A percentile compares a stretch with the other conserved stretches of the same genome.
phyloP scores from a whole-genome alignment of 768 basidiomycete species.

The Boletus reticulatus region DNA sequence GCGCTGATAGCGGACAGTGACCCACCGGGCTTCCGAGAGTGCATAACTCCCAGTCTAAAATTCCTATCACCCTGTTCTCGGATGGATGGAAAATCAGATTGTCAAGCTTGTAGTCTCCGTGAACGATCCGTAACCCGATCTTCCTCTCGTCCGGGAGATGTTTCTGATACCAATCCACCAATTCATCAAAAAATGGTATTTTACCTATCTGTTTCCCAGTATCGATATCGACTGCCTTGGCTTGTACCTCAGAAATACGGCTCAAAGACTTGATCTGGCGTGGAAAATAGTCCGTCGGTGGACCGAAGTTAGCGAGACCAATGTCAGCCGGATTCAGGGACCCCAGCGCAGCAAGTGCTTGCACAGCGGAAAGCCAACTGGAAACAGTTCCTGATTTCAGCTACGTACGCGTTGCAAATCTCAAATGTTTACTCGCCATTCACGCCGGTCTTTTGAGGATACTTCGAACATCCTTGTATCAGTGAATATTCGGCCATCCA shows the following conservation, averaged over 20 bases:
- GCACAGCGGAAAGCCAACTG: conserved; percentile 79
- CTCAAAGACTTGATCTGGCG: conserved; percentile 91
- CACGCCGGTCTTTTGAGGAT: conserved; percentile 54
- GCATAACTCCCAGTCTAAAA: conserved; percentile 97
- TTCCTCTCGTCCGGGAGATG: conserved; percentile 77
- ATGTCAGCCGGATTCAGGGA: conserved; percentile 61
- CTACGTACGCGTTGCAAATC: not conserved
- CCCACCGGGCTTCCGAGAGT: conserved; percentile 89
- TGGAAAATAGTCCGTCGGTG: conserved; percentile 81
- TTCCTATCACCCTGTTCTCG: conserved; percentile 89
- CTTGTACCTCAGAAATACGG: conserved; percentile 77
- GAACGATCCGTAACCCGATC: conserved; percentile 82
- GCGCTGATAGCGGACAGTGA: conserved; percentile 3
- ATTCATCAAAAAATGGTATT: conserved; percentile 72
- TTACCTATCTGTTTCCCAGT: conserved; percentile 57
- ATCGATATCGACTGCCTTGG: conserved; percentile 63
- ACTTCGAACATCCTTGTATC: conserved; percentile 77
- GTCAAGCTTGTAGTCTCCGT: conserved; percentile 98
- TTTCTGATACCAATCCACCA: conserved; percentile 72
- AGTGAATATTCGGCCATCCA: conserved; percentile 93
- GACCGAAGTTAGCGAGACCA: conserved; percentile 70
- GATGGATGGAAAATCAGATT: conserved; percentile 94
- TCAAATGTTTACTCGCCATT: conserved; percentile 53
- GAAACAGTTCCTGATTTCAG: not conserved
- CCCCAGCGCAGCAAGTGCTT: conserved; percentile 65